Conservation (phyloP, 495 filamentous ascomycete genomes). For the Penicillium pancosmium region DNA sequence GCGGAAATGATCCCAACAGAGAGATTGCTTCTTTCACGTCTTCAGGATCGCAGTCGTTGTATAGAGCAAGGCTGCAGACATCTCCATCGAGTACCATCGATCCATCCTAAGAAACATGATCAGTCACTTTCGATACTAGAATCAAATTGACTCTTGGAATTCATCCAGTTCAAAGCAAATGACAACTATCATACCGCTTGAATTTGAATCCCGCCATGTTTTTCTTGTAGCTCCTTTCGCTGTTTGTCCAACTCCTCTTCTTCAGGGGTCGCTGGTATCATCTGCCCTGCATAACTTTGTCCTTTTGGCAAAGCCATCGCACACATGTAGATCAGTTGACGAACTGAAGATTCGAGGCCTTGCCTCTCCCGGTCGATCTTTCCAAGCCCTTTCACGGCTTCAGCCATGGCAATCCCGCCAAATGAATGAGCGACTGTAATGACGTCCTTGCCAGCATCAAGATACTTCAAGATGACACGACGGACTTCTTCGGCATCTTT, state of each 20-base stretch:
- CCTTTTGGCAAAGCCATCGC: conserved; percentile 33
- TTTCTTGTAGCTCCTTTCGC: conserved; percentile 15
- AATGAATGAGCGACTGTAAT: conserved; percentile 43
- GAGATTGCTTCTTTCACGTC: conserved; percentile 26
- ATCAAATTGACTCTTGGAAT: background rate
- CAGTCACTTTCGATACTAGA: background rate
- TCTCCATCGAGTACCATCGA: conserved; percentile 26
- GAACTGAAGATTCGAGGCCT: conserved; percentile 42
- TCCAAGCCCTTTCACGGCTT: conserved; percentile 39
- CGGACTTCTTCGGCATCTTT: conserved; percentile 32
- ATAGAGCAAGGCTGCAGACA: conserved; percentile 21
- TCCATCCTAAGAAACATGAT: conserved; percentile 24
- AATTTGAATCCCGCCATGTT: conserved; percentile 24
- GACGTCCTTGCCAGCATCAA: conserved; percentile 36
- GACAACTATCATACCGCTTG: conserved; percentile 15
- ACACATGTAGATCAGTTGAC: conserved; percentile 43
- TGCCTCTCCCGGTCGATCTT: conserved; percentile 39
- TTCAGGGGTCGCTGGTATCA: conserved; percentile 23
- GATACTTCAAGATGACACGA: conserved; percentile 24
- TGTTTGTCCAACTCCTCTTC: conserved; percentile 31
- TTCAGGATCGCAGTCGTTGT: conserved; percentile 25
- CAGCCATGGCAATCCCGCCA: conserved; percentile 39
- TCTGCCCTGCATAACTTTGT: conserved; percentile 26
- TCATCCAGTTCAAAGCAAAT: background rate
- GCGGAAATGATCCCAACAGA: conserved; percentile 29